A percentile compares a stretch with the other conserved stretches of the same genome.
phyloP scores from a whole-genome alignment of 78 protist species.

The Guillardia theta region DNA sequence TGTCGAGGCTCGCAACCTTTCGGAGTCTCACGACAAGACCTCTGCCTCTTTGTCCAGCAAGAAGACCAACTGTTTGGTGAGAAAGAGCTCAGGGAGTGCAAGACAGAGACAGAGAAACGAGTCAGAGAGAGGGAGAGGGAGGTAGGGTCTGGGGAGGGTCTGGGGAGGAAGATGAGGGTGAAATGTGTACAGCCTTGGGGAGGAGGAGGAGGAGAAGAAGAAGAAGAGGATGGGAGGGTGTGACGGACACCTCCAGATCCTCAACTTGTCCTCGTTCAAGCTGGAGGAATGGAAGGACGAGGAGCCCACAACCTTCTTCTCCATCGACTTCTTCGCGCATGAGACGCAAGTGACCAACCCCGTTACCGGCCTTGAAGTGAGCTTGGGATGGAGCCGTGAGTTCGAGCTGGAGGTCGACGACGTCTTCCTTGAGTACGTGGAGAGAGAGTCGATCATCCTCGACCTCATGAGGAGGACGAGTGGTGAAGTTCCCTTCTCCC shows the following conservation, averaged over 20 bases:
- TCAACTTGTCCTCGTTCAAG: background rate
- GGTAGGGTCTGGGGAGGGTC: too few species aligned
- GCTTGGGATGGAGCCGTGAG: background rate
- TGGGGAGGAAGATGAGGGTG: too few species aligned
- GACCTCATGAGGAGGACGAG: background rate
- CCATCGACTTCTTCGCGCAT: background rate
- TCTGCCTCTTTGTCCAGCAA: too few species aligned
- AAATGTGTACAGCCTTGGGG: too few species aligned
- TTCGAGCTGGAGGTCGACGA: background rate
- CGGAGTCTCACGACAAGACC: too few species aligned
- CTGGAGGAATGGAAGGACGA: background rate
- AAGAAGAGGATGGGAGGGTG: too few species aligned
- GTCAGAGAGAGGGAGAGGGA: too few species aligned
- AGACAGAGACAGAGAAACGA: too few species aligned
- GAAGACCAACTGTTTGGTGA: too few species aligned
- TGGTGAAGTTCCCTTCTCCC: background rate
- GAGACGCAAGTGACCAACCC: constrained; percentile 9
- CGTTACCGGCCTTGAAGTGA: background rate
- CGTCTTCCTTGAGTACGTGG: background rate
- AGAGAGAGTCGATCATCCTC: background rate
- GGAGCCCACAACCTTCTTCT: background rate
- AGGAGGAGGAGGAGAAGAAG: too few species aligned
- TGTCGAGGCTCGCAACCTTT: too few species aligned
- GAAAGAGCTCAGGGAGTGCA: too few species aligned
- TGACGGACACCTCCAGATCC: background rate